Base-by-base conservation (phyloP, 495 filamentous ascomycete species). In the Coniosporium apollinis region DNA sequence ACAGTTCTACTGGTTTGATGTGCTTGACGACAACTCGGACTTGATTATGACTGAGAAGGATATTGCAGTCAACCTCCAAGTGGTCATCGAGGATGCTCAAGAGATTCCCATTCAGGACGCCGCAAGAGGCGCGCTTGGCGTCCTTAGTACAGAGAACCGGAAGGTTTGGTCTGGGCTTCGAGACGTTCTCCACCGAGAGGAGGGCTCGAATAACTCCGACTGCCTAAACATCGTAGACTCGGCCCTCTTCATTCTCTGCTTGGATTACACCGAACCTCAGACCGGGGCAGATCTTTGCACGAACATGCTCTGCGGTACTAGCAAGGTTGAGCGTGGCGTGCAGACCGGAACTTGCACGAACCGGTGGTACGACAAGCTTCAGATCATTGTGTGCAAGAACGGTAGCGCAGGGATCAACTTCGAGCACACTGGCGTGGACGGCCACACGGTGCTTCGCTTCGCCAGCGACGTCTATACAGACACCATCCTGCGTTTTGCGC, bases 1-100 rank as follows among this genome's bases (percentile, higher is more conserved):
- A 8, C 89, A 97, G 44, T 92, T 96, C 58, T 97, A 97, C 50
- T 97, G 89, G 87, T 97, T 96, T 47, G 89, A 97, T 55, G 87
- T 93, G 2, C 60, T 97, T 14, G 89, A 97, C 45, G 80, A 89
- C 46, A 89, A 92, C 51, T 77, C 79, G 5, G 89, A 97, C 47
- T 59, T 91, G 33, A 94, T 97, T 58, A 94, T 96, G 86, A 89
- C 75, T 1, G 89, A 97, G 59, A 86, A 83, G 49, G 89, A 97
- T 56, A 69, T 97, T 30, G 72, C 80, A 4, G 66, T 94, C 45
- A 97, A 97, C 50, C 62, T 97, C 25, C 79, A 91, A 46, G 87
- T 86, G 17, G 84, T 96, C 40, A 66, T 92, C 31, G 79, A 91
- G 34, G 89, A 97, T 55, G 85, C 89, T 6, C 63, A 76, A 16